Base-by-base conservation (phyloP, 2,329 filamentous ascomycete species). In the Alternaria panax region DNA sequence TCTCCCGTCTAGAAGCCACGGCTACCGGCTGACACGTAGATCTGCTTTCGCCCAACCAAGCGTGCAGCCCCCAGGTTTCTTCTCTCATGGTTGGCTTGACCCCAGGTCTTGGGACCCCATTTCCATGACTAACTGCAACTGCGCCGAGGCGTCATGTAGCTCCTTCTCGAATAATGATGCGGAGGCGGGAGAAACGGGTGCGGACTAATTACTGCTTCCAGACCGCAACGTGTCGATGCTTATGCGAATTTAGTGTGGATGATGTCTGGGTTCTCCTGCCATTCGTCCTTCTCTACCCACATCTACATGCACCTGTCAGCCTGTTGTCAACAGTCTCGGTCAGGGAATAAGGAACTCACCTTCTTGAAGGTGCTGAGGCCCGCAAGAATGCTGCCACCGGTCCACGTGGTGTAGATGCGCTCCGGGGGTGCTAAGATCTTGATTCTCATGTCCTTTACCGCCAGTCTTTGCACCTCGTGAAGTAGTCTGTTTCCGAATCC, bases 251-350 rank as follows among this genome's bases (percentile, higher is more conserved):
- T 98, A 75, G 92, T 95, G 81, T 98, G 94, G 76, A 99, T 98
- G 73, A 99, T 95, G 76, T 99, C 94, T 18, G 95, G 95, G 77
- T 99, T 97, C 85, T 99, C 95, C 79, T 99, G 95, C 95, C 95
- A 99, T 84, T 99, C 95, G 76, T 98, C 95, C 77, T 97, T 94
- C 81, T 93, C 97, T 75, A 99, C 95, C 93, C 95, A 98, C 95
- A 99, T 99, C 94, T 97, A 77, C 57, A 63, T 32, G 58, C 51
- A 57, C 53, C 61, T 68, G 71, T 78, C 68, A 78, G 75, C 66
- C 42, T 61, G 64, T 32, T 62, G 54, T 48, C 55, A 25, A 38
- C 54, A 57, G 54, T 46, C 28, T 34, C 51, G 32, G 34, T 18
- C 63, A 64, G 18, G 27, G 28, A 30, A 47, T 34, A 16, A 46